Percentiles rank a stretch among this genome's conserved stretches.
Evolutionary conservation across 2,329 filamentous ascomycete genomes (phyloP).

Genomic region (Elsinoe perseae): DNA sequence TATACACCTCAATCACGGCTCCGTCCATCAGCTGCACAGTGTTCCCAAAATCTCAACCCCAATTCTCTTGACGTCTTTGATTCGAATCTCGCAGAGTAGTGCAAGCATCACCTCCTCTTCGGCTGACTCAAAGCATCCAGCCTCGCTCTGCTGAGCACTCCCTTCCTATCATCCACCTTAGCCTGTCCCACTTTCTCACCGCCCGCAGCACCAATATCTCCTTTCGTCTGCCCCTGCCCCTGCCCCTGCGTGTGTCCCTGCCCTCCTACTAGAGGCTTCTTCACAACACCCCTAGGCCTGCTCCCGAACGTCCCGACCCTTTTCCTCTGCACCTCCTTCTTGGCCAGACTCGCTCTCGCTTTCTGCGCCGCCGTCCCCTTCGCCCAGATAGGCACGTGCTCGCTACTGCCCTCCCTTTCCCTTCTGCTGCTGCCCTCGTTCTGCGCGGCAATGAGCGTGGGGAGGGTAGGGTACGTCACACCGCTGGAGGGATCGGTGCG

Average conservation of each 20-base stretch:
- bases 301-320: not conserved
- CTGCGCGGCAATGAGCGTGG: conserved; percentile 30
- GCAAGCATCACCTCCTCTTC: conserved; percentile 27
- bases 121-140: conserved; percentile 20
- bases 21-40: no score
- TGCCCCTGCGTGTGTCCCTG: not conserved
- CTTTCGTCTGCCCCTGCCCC: not conserved
- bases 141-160: conserved; percentile 17
- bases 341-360: conserved; percentile 4
- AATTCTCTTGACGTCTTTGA: not conserved
- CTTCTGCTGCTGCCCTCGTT: not conserved
- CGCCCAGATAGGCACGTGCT: conserved; percentile 7
- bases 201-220: conserved; percentile 18
- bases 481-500: conserved; percentile 16
- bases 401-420: conserved; percentile 20
- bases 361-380: conserved; percentile 13
- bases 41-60: no score
- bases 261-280: no score
- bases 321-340: conserved; percentile 11
- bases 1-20: no score
- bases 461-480: conserved; percentile 19
- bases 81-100: no score
- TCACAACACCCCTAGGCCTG: not conserved
- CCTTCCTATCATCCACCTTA: conserved; percentile 22
- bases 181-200: conserved; percentile 31